Conservation (phyloP, 2,329 filamentous ascomycete species). For the Tolypocladium tropicale region DNA sequence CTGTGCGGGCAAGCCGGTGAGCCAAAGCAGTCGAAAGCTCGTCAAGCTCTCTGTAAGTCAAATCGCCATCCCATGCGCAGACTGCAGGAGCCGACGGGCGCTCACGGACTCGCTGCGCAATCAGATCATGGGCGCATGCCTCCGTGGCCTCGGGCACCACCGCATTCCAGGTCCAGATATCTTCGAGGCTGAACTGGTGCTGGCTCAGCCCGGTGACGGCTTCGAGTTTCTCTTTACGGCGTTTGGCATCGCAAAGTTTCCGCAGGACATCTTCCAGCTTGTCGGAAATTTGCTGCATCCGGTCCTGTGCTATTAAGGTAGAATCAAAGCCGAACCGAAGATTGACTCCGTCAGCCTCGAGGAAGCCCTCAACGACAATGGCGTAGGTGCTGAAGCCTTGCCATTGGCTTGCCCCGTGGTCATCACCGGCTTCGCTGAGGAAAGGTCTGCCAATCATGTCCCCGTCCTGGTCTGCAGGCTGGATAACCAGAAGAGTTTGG, state of each 20-base stretch:
- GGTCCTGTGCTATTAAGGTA: slow-evolving; percentile 1
- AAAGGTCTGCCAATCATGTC: not conserved
- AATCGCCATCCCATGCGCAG: slow-evolving; percentile 14
- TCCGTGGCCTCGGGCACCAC: slow-evolving; percentile 7
- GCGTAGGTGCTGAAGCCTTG: slow-evolving; percentile 8
- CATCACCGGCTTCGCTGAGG: not conserved
- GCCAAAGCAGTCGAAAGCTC: slow-evolving; percentile 2
- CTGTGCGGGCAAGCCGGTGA: not conserved
- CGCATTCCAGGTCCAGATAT: slow-evolving; percentile 10
- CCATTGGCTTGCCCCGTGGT: not conserved
- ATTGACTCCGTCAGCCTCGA: slow-evolving; percentile 4
- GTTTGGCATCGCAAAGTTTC: slow-evolving; percentile 2
- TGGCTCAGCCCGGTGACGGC: slow-evolving; percentile 4
- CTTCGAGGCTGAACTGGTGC: slow-evolving; percentile 5
- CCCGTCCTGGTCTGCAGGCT: slow-evolving; percentile 3
- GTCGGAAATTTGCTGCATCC: slow-evolving; percentile 3
- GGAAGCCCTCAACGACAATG: slow-evolving; percentile 6
- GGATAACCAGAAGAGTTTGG: slow-evolving; percentile 9
- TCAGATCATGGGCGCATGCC: slow-evolving; percentile 8
- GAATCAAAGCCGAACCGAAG: slow-evolving; percentile 7
- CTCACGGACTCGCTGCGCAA: slow-evolving; percentile 4
- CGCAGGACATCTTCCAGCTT: slow-evolving; percentile 6
- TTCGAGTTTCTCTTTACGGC: not conserved
- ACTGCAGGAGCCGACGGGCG: slow-evolving; percentile 10
- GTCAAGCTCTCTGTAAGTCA: slow-evolving; percentile 8